phyloP scores from a whole-genome alignment of 805 yeast species.

The Brettanomyces anomalus region DNA sequence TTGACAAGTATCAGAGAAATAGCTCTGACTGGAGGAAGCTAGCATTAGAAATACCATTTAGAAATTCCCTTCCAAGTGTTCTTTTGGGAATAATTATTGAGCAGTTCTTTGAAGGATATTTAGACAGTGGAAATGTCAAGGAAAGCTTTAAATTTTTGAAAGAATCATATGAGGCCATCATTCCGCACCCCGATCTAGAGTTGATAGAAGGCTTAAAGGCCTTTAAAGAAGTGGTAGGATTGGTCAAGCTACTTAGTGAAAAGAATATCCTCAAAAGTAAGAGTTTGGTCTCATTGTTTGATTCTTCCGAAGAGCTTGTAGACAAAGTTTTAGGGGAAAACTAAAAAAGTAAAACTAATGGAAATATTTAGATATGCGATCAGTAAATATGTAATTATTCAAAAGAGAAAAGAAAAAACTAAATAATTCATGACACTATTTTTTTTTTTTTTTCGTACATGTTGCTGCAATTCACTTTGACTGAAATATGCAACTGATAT shows the following conservation, averaged over 20 bases:
- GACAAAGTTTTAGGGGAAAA: background rate
- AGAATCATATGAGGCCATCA: constrained; percentile 12
- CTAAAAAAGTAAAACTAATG: background rate
- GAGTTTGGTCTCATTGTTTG: constrained; percentile 4
- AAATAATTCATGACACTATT: background rate
- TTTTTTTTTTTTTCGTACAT: background rate
- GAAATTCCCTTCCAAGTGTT: constrained; percentile 45
- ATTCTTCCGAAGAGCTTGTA: background rate
- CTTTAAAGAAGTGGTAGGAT: constrained; percentile 15
- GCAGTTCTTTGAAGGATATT: constrained; percentile 35
- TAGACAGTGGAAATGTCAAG: constrained; percentile 9
- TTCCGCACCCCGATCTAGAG: constrained; percentile 14
- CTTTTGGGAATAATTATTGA: constrained; percentile 53
- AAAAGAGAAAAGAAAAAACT: background rate
- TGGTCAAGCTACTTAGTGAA: constrained; percentile 14
- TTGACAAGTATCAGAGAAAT: constrained; percentile 34
- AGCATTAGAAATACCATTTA: constrained; percentile 54
- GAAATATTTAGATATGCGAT: background rate
- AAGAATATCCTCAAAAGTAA: constrained; percentile 11
- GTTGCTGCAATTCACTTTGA: too few species aligned
- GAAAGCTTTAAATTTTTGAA: constrained; percentile 9
- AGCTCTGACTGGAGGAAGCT: constrained; percentile 52
- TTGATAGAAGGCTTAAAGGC: constrained; percentile 15
- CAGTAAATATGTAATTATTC: background rate
- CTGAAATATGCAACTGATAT: too few species aligned